A percentile compares a stretch with the other conserved stretches of the same genome.
These are phyloP conservation scores for Nidularia sp. DNA, from an alignment of 768 basidiomycete species.

Conservation along the genomic window DNA sequence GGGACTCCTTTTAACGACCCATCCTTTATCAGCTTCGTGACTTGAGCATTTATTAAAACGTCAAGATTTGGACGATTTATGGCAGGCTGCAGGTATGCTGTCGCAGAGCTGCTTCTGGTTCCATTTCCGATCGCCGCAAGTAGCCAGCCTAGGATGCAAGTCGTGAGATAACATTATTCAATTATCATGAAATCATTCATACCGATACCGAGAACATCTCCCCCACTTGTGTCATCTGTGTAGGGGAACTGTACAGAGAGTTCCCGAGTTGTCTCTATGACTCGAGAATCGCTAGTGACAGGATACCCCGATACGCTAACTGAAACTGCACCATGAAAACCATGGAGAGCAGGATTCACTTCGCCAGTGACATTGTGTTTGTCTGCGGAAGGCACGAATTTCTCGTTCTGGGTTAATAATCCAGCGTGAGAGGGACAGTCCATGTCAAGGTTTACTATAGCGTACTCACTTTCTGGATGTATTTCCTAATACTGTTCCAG, in stretches of 20 bases:
- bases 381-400: conserved; percentile 13
- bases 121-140: conserved; percentile 2
- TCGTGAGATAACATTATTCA: neutral
- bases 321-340: conserved; percentile 12
- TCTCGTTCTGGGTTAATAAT: conserved; percentile 14
- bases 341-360: conserved; percentile 20
- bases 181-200: neutral
- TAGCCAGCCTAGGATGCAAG: neutral
- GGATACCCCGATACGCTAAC: conserved; percentile 15
- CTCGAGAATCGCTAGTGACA: conserved; percentile 8
- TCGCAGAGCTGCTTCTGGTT: conserved; percentile 2
- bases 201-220: conserved; percentile 6
- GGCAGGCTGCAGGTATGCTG: neutral
- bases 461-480: conserved; percentile 12
- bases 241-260: conserved; percentile 18
- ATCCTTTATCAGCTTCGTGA: conserved; percentile 14
- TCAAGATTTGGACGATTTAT: conserved; percentile 3
- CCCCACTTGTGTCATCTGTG: conserved; percentile 25
- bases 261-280: conserved; percentile 15
- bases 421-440: neutral
- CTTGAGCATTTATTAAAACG: conserved; percentile 2
- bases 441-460: neutral
- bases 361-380: conserved; percentile 16
- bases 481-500: conserved; percentile 14
- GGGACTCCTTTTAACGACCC: conserved; percentile 9